Evolutionary conservation across 352 stramenopile species (phyloP).

Genomic region (Phytophthora litchii): DNA sequence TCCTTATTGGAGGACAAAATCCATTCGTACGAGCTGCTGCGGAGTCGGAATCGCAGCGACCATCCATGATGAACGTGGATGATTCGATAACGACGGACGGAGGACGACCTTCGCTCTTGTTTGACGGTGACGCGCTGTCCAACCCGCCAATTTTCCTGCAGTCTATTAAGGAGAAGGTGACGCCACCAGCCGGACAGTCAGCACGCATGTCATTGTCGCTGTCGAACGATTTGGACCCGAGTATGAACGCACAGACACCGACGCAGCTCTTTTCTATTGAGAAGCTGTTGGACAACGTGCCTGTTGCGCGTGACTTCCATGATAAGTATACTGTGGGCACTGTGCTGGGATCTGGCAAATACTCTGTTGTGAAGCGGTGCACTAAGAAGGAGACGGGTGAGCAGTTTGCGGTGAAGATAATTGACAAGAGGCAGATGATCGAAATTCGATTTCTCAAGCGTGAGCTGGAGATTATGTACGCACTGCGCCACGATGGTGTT

Average conservation of each 20-base stretch:
- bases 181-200: constrained; percentile 39
- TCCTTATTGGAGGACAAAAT: constrained; percentile 48
- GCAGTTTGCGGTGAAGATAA: constrained; percentile 78
- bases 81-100: constrained; percentile 12
- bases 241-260: constrained; percentile 51
- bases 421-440: constrained; percentile 85
- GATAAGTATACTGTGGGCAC: constrained; percentile 56
- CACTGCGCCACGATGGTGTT: constrained; percentile 71
- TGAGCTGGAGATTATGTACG: constrained; percentile 89
- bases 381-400: constrained; percentile 39
- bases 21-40: constrained; percentile 45
- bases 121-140: constrained; percentile 59
- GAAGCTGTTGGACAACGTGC: constrained; percentile 65
- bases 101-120: constrained; percentile 61
- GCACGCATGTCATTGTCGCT: constrained; percentile 62
- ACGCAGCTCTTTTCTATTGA: constrained; percentile 70
- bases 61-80: constrained; percentile 34
- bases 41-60: constrained; percentile 20
- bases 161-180: constrained; percentile 72
- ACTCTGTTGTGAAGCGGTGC: constrained; percentile 78
- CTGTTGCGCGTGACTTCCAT: constrained; percentile 64
- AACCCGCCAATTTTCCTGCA: constrained; percentile 59
- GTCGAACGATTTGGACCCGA: constrained; percentile 56
- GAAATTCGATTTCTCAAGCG: constrained; percentile 84
- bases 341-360: constrained; percentile 77